Base-by-base conservation (phyloP, 805 yeast genomes). In the Wickerhamiella alocasiicola region DNA sequence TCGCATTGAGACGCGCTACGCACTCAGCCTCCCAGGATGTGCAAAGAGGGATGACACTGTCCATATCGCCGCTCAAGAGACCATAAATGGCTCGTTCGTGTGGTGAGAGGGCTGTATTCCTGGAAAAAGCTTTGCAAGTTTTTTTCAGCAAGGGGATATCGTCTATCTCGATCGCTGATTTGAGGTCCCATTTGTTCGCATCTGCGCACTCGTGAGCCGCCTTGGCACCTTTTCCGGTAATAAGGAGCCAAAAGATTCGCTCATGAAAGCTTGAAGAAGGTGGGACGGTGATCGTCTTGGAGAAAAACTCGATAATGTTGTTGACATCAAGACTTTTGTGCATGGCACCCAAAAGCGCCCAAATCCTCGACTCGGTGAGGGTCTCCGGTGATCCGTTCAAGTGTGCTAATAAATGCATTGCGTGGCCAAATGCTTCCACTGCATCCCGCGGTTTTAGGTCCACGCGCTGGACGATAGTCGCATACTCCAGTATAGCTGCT, bases 21-120 rank as follows among this genome's bases (percentile, higher is more conserved):
- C 17, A 13, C 31, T 28, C 39, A 3, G 17, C 12, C 16, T 36
- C 39, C 39, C 39, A 36, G 16, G 21, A 17, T 12, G 26, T 15
- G 20, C 39, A 36, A 4, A 28, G 20, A 4, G 39, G 33, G 6
- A 36, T 13, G 4, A 30, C 17, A 12, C 15, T 17, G 20, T 36
- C 33, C 9, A 36, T 15, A 20, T 36, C 33, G 6, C 39, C 39
- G 20, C 32, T 16, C 20, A 36, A n/a, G 3, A 36, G 39, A 12
- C 30, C 26, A 25, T 35, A 35, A 18, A 26, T 26, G 13, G 28
- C 38, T 5, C 26, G 15, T n/a, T 35, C 31, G 15, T 18, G 26
- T 12, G 18, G 16, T 6, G 23, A 25, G 11, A 35, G 13, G 31
- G 19, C 38, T 13, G 26, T 9, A 7, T 25, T 13, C 13, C 17